Percentiles rank a stretch among this genome's conserved stretches.
These are phyloP conservation scores for Arthrobotrys musiformis DNA, from an alignment of 2,329 filamentous ascomycete genomes.

Conservation along the genomic window DNA sequence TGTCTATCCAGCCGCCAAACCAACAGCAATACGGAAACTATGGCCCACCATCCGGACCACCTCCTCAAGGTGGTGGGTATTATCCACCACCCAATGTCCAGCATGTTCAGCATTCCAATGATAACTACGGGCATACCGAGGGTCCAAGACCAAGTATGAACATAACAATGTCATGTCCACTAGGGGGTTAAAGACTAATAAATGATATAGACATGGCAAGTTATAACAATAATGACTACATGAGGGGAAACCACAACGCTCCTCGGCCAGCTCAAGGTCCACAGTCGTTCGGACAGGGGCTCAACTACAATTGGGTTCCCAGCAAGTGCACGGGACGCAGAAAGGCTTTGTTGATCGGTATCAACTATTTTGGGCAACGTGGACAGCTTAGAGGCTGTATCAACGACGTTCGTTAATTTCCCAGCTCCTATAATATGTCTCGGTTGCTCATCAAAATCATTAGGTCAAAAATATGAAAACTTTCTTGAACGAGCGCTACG, in stretches of 20 bases:
- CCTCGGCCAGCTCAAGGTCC: slow-evolving; percentile 37
- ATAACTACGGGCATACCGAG: slow-evolving; percentile 47
- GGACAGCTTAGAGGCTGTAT: slow-evolving; percentile 80
- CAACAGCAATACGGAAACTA: slow-evolving; percentile 30
- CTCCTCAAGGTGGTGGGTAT: slow-evolving; percentile 30
- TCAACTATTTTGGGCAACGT: slow-evolving; percentile 81
- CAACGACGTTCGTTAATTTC: slow-evolving; percentile 70
- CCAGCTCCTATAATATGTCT: not conserved
- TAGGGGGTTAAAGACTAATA: not conserved
- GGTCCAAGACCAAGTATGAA: slow-evolving; percentile 38
- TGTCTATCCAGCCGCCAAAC: slow-evolving; percentile 3
- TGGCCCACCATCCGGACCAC: slow-evolving; percentile 25
- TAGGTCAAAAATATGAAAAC: slow-evolving; percentile 75
- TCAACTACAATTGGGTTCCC: slow-evolving; percentile 49
- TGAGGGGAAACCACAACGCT: slow-evolving; percentile 40
- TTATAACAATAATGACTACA: slow-evolving; percentile 40
- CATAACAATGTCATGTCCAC: not conserved
- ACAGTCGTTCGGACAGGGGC: slow-evolving; percentile 47
- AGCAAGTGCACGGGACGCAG: slow-evolving; percentile 75
- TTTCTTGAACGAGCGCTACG: slow-evolving; percentile 75
- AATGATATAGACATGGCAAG: slow-evolving; percentile 30
- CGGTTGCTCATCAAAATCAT: not conserved
- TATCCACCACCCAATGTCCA: slow-evolving; percentile 43
- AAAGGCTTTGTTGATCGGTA: slow-evolving; percentile 80
- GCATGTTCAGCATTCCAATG: slow-evolving; percentile 31